phyloP scores from a whole-genome alignment of 108 stramenopile genomes.

The Craspedostauros australis region DNA sequence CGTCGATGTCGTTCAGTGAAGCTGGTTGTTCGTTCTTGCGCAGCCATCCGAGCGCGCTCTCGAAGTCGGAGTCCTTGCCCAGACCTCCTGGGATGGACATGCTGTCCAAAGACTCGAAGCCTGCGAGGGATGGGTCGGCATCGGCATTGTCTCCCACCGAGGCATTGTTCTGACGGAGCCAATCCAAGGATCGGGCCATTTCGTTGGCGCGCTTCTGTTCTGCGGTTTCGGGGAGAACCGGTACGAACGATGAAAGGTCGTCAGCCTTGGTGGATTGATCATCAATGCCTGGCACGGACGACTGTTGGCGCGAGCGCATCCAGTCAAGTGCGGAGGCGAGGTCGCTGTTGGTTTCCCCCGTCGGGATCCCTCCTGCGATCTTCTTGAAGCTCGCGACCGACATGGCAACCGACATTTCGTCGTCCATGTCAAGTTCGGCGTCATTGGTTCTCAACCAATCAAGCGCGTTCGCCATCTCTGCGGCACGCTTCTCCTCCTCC shows the following conservation, averaged over 20 bases:
- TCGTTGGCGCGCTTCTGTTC: constrained; percentile 18
- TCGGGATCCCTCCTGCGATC: constrained; percentile 2
- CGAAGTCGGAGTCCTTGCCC: constrained; percentile 7
- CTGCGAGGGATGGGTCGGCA: constrained; percentile 3
- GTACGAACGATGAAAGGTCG: neutral
- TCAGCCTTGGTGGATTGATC: constrained; percentile 9
- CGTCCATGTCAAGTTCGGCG: constrained; percentile 16
- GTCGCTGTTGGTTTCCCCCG: neutral
- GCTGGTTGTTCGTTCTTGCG: constrained; percentile 7
- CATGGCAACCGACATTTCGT: constrained; percentile 8
- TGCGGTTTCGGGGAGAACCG: constrained; percentile 6
- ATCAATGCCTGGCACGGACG: neutral
- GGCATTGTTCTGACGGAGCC: constrained; percentile 26
- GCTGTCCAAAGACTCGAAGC: neutral
- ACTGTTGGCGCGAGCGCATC: constrained; percentile 10
- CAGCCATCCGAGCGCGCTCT: constrained; percentile 23
- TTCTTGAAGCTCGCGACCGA: constrained; percentile 18
- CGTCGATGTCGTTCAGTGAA: constrained; percentile 9
- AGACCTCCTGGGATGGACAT: neutral
- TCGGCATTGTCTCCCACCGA: neutral
- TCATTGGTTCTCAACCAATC: constrained; percentile 29
- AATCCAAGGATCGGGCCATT: constrained; percentile 27
- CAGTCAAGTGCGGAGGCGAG: constrained; percentile 29
- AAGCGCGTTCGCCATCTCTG: constrained; percentile 35
- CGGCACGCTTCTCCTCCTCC: constrained; percentile 27